phyloP scores from a whole-genome alignment of 441 rosid genomes.

The Oxalis stricta region DNA sequence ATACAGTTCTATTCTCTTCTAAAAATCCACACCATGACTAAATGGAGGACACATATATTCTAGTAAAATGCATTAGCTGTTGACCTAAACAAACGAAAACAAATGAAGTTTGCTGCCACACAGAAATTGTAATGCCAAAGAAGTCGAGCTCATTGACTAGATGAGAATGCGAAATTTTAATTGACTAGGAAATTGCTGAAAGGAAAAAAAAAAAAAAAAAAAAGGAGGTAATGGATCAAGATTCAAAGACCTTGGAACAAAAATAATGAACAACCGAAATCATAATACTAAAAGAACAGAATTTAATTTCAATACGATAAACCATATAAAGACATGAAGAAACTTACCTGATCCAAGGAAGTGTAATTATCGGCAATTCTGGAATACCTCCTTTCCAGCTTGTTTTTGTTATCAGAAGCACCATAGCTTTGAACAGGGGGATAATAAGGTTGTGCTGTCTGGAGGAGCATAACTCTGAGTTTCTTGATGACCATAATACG shows the following conservation, averaged over 20 bases:
- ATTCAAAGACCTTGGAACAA: background rate
- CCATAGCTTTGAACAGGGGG: slow-evolving; percentile 20
- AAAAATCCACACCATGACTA: no score
- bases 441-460: slow-evolving; percentile 26
- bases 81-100: no score
- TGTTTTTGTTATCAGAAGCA: slow-evolving; percentile 21
- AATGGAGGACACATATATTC: no score
- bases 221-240: background rate
- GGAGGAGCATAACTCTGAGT: slow-evolving; percentile 30
- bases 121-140: background rate
- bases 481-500: slow-evolving; percentile 29
- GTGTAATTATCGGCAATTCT: slow-evolving; percentile 70
- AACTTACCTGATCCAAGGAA: slow-evolving; percentile 69
- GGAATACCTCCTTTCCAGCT: slow-evolving; percentile 58
- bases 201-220: background rate
- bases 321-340: no score
- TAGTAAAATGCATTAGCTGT: no score
- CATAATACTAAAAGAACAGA: no score
- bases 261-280: no score
- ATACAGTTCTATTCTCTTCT: no score
- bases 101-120: background rate
- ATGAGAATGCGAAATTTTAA: no score
- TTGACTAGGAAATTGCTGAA: no score
- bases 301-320: no score
- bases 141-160: background rate